Percentiles rank a stretch among this genome's conserved stretches.
Evolutionary conservation across 2,329 filamentous ascomycete genomes (phyloP).

Genomic region (Mycosphaerella sp.): DNA sequence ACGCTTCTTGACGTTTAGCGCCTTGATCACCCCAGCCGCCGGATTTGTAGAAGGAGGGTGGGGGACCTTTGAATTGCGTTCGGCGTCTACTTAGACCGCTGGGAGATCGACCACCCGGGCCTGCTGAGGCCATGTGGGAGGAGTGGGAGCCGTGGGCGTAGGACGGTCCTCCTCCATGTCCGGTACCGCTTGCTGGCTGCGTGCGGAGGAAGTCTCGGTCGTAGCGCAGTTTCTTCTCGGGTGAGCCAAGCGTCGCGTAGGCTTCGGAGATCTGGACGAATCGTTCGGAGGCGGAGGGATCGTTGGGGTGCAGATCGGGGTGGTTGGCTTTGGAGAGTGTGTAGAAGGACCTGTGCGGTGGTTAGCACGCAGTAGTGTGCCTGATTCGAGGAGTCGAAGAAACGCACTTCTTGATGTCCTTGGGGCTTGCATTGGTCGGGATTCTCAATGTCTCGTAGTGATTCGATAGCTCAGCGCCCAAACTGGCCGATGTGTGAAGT

Average conservation of each 20-base stretch:
- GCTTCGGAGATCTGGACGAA: slow-evolving; percentile 48
- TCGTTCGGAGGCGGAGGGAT: slow-evolving; percentile 64
- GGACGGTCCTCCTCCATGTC: slow-evolving; percentile 34
- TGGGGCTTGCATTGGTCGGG: slow-evolving; percentile 59
- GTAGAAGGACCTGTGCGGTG: slow-evolving; percentile 58
- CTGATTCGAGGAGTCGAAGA: not conserved
- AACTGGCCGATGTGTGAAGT: slow-evolving; percentile 22
- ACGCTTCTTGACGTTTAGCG: slow-evolving; percentile 51
- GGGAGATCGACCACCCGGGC: slow-evolving; percentile 65
- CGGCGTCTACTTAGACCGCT: slow-evolving; percentile 73
- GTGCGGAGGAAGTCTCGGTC: slow-evolving; percentile 60
- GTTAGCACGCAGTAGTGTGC: not conserved
- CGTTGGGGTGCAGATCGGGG: slow-evolving; percentile 77
- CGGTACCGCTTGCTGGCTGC: slow-evolving; percentile 28
- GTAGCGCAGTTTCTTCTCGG: slow-evolving; percentile 70
- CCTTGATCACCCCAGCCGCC: slow-evolving; percentile 68
- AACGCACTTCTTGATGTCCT: slow-evolving; percentile 75
- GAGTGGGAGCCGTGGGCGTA: slow-evolving; percentile 46
- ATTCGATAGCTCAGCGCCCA: slow-evolving; percentile 40
- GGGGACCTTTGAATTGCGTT: slow-evolving; percentile 73
- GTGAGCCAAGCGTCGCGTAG: slow-evolving; percentile 40
- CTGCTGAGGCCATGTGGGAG: slow-evolving; percentile 47
- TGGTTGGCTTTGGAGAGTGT: slow-evolving; percentile 84
- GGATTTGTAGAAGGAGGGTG: slow-evolving; percentile 78
- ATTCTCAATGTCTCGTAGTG: slow-evolving; percentile 81